phyloP scores from a whole-genome alignment of 306 rosid genomes.

The Gynostemma pentaphyllum region DNA sequence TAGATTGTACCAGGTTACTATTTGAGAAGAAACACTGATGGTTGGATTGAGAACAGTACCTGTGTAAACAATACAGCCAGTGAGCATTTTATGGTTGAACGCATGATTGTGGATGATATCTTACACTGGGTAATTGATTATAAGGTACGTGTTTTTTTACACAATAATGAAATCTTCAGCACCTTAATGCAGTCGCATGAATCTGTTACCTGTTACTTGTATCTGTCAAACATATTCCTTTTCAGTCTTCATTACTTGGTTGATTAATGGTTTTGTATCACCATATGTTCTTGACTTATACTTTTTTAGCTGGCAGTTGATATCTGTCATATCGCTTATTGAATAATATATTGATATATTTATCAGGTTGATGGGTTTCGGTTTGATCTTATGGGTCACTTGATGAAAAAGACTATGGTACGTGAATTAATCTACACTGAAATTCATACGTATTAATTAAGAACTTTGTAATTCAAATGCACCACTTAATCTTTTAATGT shows the following conservation, averaged over 20 bases:
- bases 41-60: conserved; percentile 81
- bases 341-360: too few species aligned
- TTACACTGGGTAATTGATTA: conserved; percentile 81
- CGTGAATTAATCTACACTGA: conserved; percentile 3
- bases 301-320: not conserved
- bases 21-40: conserved; percentile 82
- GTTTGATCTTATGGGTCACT: conserved; percentile 95
- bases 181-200: not conserved
- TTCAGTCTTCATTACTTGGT: conserved; percentile 6
- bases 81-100: conserved; percentile 93
- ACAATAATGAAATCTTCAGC: conserved; percentile 11
- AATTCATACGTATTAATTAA: not conserved
- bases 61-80: conserved; percentile 92
- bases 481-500: not conserved
- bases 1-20: conserved; percentile 99
- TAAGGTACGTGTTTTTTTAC: conserved; percentile 57
- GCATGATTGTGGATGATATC: conserved; percentile 79
- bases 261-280: not conserved
- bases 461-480: conserved; percentile 2
- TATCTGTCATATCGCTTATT: too few species aligned
- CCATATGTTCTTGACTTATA: too few species aligned
- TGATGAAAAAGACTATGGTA: conserved; percentile 96
- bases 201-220: not conserved
- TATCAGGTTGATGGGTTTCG: conserved; percentile 94
- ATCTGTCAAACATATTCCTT: not conserved